Conservation (phyloP, 2,329 filamentous ascomycete species). For the Scytalidium sp. region DNA sequence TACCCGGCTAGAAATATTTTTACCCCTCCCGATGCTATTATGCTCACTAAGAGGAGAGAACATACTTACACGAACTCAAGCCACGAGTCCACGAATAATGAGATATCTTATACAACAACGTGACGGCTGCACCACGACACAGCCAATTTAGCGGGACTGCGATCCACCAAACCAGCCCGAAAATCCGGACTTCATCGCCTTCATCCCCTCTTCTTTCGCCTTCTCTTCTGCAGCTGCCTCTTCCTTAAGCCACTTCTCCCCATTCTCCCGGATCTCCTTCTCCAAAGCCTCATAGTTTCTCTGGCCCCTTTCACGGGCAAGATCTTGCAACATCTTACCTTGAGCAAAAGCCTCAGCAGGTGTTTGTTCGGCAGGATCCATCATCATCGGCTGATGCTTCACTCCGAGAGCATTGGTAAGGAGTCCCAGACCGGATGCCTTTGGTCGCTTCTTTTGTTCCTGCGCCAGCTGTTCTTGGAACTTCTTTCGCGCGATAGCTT, state of each 20-base stretch:
- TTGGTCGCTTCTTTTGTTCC: constrained; percentile 61
- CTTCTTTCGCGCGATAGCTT: constrained; percentile 79
- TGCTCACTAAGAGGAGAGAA: background rate
- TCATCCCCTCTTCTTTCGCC: constrained; percentile 85
- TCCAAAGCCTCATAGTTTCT: constrained; percentile 87
- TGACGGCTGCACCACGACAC: background rate
- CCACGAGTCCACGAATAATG: background rate
- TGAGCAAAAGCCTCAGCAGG: constrained; percentile 77
- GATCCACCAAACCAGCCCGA: constrained; percentile 49
- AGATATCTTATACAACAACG: background rate
- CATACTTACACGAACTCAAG: background rate
- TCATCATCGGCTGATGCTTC: constrained; percentile 66
- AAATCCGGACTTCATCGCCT: constrained; percentile 82
- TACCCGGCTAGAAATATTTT: background rate
- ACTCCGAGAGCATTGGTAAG: constrained; percentile 74
- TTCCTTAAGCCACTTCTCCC: constrained; percentile 93
- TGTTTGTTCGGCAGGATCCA: constrained; percentile 58
- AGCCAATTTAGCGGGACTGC: no score
- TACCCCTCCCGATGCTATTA: background rate
- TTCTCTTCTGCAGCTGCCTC: constrained; percentile 87
- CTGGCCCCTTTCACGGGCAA: constrained; percentile 87
- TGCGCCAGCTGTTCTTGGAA: constrained; percentile 76
- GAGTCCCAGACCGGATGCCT: constrained; percentile 62
- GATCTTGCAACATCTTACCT: constrained; percentile 96
- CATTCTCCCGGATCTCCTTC: constrained; percentile 87